phyloP scores from a whole-genome alignment of 305 asterid species.

The Fraxinus angustifolia region DNA sequence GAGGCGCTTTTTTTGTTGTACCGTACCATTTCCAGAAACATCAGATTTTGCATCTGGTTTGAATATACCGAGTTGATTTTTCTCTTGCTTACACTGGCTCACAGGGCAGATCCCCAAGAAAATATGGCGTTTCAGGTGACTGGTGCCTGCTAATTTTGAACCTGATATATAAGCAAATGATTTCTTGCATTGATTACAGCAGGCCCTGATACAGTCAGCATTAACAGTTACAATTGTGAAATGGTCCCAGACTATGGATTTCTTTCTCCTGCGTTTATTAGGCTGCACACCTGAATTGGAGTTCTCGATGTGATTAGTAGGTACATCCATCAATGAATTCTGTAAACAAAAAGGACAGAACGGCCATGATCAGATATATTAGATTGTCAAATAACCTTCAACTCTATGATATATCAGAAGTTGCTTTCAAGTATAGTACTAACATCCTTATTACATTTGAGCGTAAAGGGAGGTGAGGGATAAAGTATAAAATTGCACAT shows the following conservation, averaged over 20 bases:
- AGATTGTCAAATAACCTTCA: background rate
- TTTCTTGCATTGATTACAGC: constrained; percentile 75
- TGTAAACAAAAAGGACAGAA: constrained; percentile 16
- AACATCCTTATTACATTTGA: background rate
- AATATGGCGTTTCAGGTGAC: constrained; percentile 89
- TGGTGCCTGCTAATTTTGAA: constrained; percentile 76
- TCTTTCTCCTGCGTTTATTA: constrained; percentile 62
- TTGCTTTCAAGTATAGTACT: background rate
- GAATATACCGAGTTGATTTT: constrained; percentile 28
- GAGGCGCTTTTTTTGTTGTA: constrained; percentile 56
- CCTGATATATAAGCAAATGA: constrained; percentile 79
- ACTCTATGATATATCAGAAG: background rate
- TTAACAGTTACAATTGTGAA: constrained; percentile 50
- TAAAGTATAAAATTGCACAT: background rate
- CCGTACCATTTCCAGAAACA: constrained; percentile 43
- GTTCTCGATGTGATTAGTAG: constrained; percentile 33
- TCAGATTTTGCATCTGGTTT: constrained; percentile 31
- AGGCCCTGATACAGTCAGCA: constrained; percentile 56
- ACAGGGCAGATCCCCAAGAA: constrained; percentile 73
- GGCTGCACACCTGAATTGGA: constrained; percentile 49
- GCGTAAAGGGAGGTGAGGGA: background rate
- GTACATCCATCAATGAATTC: constrained; percentile 47
- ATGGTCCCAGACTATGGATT: constrained; percentile 82
- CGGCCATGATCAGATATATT: constrained; percentile 1
- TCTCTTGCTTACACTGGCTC: constrained; percentile 34